These are phyloP conservation scores for Nepenthes mirabilis DNA, from an alignment of 148 eudicot genomes.

Conservation along the genomic window DNA sequence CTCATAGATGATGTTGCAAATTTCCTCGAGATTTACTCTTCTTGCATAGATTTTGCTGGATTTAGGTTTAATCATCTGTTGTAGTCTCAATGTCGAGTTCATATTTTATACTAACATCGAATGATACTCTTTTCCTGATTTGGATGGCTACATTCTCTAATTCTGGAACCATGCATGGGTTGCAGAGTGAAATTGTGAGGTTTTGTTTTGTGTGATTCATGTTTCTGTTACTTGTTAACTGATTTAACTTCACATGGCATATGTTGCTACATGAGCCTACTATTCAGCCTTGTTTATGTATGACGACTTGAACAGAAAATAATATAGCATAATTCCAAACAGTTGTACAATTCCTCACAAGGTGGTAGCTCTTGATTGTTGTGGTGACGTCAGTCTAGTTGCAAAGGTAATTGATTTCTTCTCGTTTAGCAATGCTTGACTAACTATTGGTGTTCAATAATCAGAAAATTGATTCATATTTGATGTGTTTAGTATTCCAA, in stretches of 20 bases:
- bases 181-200: too few species aligned
- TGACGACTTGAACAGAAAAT: neutral
- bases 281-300: neutral
- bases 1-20: conserved; percentile 51
- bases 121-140: neutral
- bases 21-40: conserved; percentile 52
- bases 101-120: too few species aligned
- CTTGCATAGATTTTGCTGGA: conserved; percentile 45
- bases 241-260: too few species aligned
- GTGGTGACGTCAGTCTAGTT: conserved; percentile 52
- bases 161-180: too few species aligned
- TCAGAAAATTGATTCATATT: too few species aligned
- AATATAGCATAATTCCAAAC: conserved; percentile 4
- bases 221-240: too few species aligned
- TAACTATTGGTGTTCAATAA: neutral
- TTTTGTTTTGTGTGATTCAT: too few species aligned
- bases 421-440: neutral
- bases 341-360: conserved; percentile 84
- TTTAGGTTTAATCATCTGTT: conserved; percentile 30
- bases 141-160: neutral
- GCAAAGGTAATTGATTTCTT: conserved; percentile 38
- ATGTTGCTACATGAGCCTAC: too few species aligned
- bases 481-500: too few species aligned
- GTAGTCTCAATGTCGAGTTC: too few species aligned
- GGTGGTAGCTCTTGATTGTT: conserved; percentile 38